Evolutionary conservation across 108 stramenopile species (phyloP).

Genomic region (Nitzschia sp.): DNA sequence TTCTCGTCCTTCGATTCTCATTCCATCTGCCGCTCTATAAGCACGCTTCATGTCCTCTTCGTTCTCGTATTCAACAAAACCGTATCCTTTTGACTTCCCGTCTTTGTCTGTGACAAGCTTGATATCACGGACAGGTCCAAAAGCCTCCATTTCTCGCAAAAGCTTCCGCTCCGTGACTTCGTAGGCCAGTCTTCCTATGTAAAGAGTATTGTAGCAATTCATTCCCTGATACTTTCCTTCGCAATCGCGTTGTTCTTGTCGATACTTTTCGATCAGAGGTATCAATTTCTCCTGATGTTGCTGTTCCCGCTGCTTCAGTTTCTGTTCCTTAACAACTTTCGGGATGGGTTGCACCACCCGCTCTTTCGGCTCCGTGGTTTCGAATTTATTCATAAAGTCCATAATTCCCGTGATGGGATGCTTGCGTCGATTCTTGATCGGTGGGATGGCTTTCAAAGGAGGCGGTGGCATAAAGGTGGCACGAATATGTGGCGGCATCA

Average conservation of each 20-base stretch:
- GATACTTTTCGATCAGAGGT: constrained; percentile 67
- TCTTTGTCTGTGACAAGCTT: constrained; percentile 68
- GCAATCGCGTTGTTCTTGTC: constrained; percentile 57
- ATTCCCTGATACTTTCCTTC: constrained; percentile 78
- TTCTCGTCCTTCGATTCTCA: constrained; percentile 86
- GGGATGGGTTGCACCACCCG: constrained; percentile 65
- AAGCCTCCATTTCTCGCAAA: constrained; percentile 90
- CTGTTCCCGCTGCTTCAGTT: constrained; percentile 24
- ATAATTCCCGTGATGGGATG: constrained; percentile 51
- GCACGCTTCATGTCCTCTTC: constrained; percentile 91
- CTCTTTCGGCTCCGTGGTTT: constrained; percentile 52
- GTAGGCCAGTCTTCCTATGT: constrained; percentile 92
- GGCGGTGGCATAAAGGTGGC: constrained; percentile 89
- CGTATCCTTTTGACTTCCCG: constrained; percentile 83
- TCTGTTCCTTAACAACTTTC: constrained; percentile 37
- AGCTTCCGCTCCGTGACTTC: constrained; percentile 96
- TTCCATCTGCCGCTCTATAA: constrained; percentile 89
- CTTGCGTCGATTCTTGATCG: constrained; percentile 52
- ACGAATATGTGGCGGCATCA: constrained; percentile 89
- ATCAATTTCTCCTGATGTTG: constrained; percentile 37
- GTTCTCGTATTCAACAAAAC: constrained; percentile 94
- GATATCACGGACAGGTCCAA: constrained; percentile 88
- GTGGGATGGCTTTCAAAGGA: constrained; percentile 69
- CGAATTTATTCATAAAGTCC: constrained; percentile 59
- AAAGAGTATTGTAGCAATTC: constrained; percentile 96